Evolutionary conservation across 2,329 filamentous ascomycete species (phyloP), one percentile per base, ranked within the genome.

Genomic region (Epichloe brachyelytri): DNA sequence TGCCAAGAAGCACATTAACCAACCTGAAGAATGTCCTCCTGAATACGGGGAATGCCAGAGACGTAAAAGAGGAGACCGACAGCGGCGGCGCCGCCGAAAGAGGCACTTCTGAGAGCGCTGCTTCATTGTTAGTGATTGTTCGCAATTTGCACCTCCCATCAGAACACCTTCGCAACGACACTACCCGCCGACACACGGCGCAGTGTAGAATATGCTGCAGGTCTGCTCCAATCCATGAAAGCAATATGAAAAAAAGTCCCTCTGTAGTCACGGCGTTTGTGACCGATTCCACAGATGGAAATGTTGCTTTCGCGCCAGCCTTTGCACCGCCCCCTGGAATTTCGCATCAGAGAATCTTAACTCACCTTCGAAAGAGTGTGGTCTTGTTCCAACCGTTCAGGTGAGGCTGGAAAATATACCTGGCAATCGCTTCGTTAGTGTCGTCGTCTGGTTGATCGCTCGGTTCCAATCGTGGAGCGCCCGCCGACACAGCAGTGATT

Each of bases 11-110:
- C 14, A 26, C 30, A 38, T 7, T 14, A 33, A 48, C 70, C 52
- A 68, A 80, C 78, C 64, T 73, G 67, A 56, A 84, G 73, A 56
- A 85, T 71, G 60, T 85, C 81, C 46, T 62, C 63, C 65, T 79
- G 70, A 57, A 84, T 70, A 64, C 72, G 74, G 57, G 81, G 81
- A 46, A 84, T 75, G 58, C 80, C 80, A 40, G 79, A 82, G 57
- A 76, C 71, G 64, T 71, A 80, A 72, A 77, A 79, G 59, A 83
- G 72, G 56, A 80, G 69, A 56, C 70, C 77, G 56, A 80, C 72
- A 59, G 74, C 74, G 54, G 76, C 77, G 53, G 78, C 76, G 54
- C 69, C 79, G 53, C 78, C 79, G 61, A 80, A 80, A 50, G 72
- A 69, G 53, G 70, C 78, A 46, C 74, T 40, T 46, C 49, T 45